Conservation (phyloP, 2,329 filamentous ascomycete species). For the Diaporthe ampelina region DNA sequence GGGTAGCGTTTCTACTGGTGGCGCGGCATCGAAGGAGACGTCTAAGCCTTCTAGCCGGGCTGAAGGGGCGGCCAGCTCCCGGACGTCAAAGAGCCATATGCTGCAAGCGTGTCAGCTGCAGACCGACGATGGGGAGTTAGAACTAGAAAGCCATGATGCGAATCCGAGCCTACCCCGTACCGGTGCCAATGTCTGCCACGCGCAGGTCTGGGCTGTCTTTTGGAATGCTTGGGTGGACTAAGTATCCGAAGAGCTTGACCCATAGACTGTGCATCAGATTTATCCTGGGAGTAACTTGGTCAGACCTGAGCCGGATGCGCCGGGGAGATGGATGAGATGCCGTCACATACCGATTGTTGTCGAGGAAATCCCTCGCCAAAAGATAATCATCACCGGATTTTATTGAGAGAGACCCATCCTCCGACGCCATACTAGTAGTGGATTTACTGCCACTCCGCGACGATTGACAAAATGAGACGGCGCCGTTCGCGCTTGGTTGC, state of each 20-base stretch:
- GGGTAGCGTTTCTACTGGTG: constrained; percentile 41
- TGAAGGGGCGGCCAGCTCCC: constrained; percentile 31
- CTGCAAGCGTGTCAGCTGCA: neutral
- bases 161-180: constrained; percentile 44
- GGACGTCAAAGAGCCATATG: constrained; percentile 35
- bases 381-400: constrained; percentile 9
- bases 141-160: neutral
- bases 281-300: constrained; percentile 32
- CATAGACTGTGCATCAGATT: constrained; percentile 44
- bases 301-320: neutral
- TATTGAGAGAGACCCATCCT: neutral
- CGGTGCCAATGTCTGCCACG: constrained; percentile 47
- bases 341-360: constrained; percentile 20
- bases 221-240: constrained; percentile 45
- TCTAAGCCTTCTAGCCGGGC: constrained; percentile 44
- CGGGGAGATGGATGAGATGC: too few relatives aligned
- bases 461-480: neutral
- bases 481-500: neutral
- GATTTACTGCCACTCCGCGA: neutral
- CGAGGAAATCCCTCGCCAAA: constrained; percentile 32
- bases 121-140: too few relatives aligned
- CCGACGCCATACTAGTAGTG: neutral
- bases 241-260: constrained; percentile 44
- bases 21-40: constrained; percentile 45
- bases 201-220: constrained; percentile 36